Base-by-base conservation (phyloP, 2,329 filamentous ascomycete species). In the Colletotrichum lini region DNA sequence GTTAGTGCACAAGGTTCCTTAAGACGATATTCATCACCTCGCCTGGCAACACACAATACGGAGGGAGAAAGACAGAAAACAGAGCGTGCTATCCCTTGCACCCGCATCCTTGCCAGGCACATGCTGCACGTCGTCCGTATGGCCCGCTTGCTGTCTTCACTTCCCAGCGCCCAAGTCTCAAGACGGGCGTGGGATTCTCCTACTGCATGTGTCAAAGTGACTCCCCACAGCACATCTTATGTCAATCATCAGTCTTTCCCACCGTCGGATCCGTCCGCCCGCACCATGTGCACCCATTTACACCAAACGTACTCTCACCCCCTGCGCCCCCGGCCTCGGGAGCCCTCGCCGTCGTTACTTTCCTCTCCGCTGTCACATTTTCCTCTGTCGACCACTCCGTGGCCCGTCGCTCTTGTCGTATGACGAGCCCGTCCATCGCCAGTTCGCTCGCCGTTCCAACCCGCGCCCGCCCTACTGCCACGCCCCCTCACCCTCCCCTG, bases 211-310 rank as follows among this genome's bases (percentile, higher is more conserved):
- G 68, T 63, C 68, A 62, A 67, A 67, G 58, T 40, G 57, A 62
- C 50, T 62, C 64, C 47, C 53, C 68, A 67, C 52, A 67, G 57
- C 57, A 63, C 64, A 62, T 71, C 68, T 71, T 45, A 61, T 67
- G 68, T 71, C 64, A 71, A 71, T 71, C 68, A 71, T 67, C 68
- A 71, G 64, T 63, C 57, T 67, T 70, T 67, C 44, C 40, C 38
- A 50, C 57, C 38, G 52, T 71, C 68, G 68, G 68, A 57, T 58
- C 68, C 68, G 64, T 58, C 68, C 68, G 68, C 57, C 64, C 68
- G 52, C 58, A 67, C 68, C 68, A 71, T 50, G n/a, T 7, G 38
- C 59, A 35, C 30, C 30, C 1, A 35, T 35, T 9, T 35, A 35
- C 30, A 35, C 30, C 30, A 9, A 9, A 35, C 8, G 30, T 35